Conservation (phyloP, 176 grass and related monocot species). For the Carex kokanica region DNA sequence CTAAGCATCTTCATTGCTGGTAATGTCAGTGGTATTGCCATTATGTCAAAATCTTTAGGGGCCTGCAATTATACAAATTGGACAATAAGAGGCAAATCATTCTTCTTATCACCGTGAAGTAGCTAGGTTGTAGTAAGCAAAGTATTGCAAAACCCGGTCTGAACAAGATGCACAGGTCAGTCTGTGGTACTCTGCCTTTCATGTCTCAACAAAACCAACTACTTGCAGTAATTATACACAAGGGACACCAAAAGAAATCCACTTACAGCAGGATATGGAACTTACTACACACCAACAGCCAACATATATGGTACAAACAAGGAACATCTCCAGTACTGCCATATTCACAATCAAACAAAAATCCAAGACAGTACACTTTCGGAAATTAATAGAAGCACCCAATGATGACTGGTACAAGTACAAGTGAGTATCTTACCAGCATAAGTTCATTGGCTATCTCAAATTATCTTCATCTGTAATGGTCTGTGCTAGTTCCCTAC, state of each 20-base stretch:
- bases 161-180: background rate
- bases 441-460: background rate
- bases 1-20: constrained; percentile 55
- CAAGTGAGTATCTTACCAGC: background rate
- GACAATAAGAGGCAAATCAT: background rate
- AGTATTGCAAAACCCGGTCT: background rate
- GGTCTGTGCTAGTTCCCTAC: background rate
- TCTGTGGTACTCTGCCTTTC: background rate
- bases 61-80: constrained; percentile 40
- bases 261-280: background rate
- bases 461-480: background rate
- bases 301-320: background rate
- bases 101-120: background rate
- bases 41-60: constrained; percentile 72
- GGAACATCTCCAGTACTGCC: background rate
- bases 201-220: background rate
- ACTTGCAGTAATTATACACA: background rate
- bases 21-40: constrained; percentile 70
- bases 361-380: background rate
- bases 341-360: constrained; percentile 2
- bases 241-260: background rate
- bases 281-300: background rate
- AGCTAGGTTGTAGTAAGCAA: background rate
- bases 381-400: background rate
- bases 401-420: background rate